Conservation (phyloP, 2,329 filamentous ascomycete genomes). For the Coleophoma crateriformis region DNA sequence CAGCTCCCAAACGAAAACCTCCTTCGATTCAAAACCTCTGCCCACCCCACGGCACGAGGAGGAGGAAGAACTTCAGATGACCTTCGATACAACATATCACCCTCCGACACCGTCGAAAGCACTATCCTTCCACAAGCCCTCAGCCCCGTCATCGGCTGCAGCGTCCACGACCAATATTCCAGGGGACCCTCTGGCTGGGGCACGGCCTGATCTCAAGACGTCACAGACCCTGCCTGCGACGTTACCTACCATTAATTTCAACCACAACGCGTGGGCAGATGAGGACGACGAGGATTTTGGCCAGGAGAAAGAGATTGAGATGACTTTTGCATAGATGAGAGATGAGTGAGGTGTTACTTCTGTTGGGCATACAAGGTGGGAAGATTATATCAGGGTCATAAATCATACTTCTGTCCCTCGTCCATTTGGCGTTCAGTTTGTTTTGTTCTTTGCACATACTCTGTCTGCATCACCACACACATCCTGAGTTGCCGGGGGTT, state of each 20-base stretch:
- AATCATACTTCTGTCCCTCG: not conserved
- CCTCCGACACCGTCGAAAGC: constrained; percentile 14
- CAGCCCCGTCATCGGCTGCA: constrained; percentile 7
- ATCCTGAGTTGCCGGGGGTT: not conserved
- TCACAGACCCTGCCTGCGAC: constrained; percentile 46
- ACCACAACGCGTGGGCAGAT: constrained; percentile 65
- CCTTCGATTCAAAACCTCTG: constrained; percentile 1
- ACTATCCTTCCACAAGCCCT: constrained; percentile 6
- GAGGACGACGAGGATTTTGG: constrained; percentile 64
- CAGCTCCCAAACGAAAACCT: constrained; percentile 17
- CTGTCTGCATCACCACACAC: not conserved
- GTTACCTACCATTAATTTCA: constrained; percentile 25
- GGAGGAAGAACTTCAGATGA: constrained; percentile 59
- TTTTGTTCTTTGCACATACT: not conserved
- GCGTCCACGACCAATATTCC: constrained; percentile 7
- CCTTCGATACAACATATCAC: constrained; percentile 58
- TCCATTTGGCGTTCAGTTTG: not conserved
- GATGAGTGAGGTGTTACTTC: not conserved
- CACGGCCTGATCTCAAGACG: constrained; percentile 35
- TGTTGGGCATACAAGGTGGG: not conserved
- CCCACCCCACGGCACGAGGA: constrained; percentile 9
- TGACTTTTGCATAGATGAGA: constrained; percentile 60
- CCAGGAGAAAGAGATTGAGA: constrained; percentile 68
- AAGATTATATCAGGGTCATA: not conserved
- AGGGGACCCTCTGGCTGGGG: constrained; percentile 8